Evolutionary conservation across 768 basidiomycete species (phyloP).

Genomic region (Psilocybe cyanescens): DNA sequence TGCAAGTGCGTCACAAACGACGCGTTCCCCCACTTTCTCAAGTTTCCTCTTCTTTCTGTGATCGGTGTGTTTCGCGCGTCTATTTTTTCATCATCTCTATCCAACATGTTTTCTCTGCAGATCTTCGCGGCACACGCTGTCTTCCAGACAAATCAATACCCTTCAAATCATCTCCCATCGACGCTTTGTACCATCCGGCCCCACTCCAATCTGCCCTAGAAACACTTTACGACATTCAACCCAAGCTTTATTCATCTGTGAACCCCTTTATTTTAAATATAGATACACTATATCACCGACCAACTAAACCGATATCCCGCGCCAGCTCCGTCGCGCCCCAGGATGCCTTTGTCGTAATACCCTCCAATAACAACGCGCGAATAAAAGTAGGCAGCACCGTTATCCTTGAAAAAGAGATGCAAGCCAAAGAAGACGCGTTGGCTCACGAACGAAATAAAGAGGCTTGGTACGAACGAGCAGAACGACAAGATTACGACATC

Average conservation of each 20-base stretch:
- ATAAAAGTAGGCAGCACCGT: slow-evolving; percentile 26
- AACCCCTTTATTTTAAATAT: slow-evolving; percentile 36
- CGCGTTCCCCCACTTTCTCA: slow-evolving; percentile 42
- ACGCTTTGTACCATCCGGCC: slow-evolving; percentile 45
- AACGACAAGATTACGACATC: slow-evolving; percentile 15
- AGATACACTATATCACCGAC: slow-evolving; percentile 27
- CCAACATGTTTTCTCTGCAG: slow-evolving; percentile 31
- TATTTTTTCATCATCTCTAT: slow-evolving; percentile 3
- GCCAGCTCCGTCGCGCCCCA: slow-evolving; percentile 18
- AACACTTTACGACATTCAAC: slow-evolving; percentile 21
- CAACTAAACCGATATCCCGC: slow-evolving; percentile 4
- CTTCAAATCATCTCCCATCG: slow-evolving; percentile 29
- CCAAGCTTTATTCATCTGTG: slow-evolving; percentile 35
- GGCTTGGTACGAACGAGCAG: slow-evolving; percentile 28
- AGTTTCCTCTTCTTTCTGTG: slow-evolving; percentile 62
- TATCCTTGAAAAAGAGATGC: slow-evolving; percentile 17
- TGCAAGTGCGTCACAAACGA: slow-evolving; percentile 53
- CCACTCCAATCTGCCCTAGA: slow-evolving; percentile 39
- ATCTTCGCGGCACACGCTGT: slow-evolving; percentile 55
- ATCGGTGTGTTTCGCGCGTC: slow-evolving; percentile 49
- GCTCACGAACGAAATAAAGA: slow-evolving; percentile 27
- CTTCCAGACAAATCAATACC: slow-evolving; percentile 22
- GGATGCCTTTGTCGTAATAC: slow-evolving; percentile 27
- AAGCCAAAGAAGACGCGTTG: slow-evolving; percentile 17
- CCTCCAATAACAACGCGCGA: slow-evolving; percentile 13